Conservation (phyloP, 108 stramenopile species). For the Cyclotella atomus region DNA sequence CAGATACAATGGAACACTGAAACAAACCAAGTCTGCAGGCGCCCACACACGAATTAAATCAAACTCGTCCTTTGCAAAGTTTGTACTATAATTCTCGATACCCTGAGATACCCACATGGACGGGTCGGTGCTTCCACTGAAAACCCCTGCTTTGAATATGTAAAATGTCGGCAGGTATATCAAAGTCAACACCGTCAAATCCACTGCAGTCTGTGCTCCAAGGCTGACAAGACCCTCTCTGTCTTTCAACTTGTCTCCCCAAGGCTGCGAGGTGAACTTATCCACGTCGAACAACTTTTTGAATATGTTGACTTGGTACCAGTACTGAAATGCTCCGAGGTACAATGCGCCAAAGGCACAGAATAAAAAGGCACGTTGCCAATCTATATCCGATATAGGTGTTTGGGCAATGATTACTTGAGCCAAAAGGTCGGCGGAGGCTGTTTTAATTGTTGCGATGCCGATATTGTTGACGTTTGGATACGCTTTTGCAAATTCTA, state of each 20-base stretch:
- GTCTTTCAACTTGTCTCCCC: conserved; percentile 59
- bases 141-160: conserved; percentile 72
- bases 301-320: conserved; percentile 76
- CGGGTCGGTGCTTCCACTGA: conserved; percentile 56
- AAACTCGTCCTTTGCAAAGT: conserved; percentile 66
- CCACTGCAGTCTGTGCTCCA: conserved; percentile 65
- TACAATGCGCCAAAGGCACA: conserved; percentile 60
- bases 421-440: conserved; percentile 60
- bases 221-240: conserved; percentile 54
- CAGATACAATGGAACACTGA: conserved; percentile 66
- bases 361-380: conserved; percentile 56
- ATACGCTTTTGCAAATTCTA: conserved; percentile 49
- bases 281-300: conserved; percentile 69
- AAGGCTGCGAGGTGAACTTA: conserved; percentile 60
- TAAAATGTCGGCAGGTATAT: conserved; percentile 77
- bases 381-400: conserved; percentile 49
- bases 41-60: conserved; percentile 63
- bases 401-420: conserved; percentile 63
- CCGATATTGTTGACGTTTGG: conserved; percentile 59
- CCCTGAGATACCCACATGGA: conserved; percentile 55
- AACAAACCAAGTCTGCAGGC: conserved; percentile 70
- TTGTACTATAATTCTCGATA: conserved; percentile 50
- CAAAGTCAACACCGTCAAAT: conserved; percentile 60
- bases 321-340: conserved; percentile 72
- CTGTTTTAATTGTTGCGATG: conserved; percentile 54